Conservation (phyloP, 2,329 filamentous ascomycete genomes). For the Colletotrichum nymphaeae region DNA sequence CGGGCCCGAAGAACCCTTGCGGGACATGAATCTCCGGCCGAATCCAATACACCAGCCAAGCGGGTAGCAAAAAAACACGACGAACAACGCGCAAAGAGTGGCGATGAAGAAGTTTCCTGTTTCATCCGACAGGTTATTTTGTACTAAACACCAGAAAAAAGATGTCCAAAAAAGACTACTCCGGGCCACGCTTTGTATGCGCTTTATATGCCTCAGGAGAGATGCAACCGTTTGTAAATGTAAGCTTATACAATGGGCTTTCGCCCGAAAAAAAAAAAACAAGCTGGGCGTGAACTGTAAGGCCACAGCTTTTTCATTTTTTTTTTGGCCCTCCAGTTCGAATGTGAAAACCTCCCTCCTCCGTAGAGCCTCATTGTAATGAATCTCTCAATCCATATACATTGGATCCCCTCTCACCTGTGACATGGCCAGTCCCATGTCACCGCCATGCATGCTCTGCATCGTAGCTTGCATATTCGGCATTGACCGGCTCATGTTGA, state of each 20-base stretch:
- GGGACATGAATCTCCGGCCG: background rate
- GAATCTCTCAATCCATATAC: constrained; percentile 59
- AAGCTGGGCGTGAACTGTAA: constrained; percentile 8
- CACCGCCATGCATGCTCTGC: constrained; percentile 53
- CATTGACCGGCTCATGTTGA: constrained; percentile 57
- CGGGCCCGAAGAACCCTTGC: background rate
- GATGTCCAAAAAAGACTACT: background rate
- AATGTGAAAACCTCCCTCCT: background rate
- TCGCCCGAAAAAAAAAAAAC: constrained; percentile 14
- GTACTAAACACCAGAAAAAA: constrained; percentile 21
- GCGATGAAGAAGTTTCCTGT: background rate
- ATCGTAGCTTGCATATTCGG: constrained; percentile 58
- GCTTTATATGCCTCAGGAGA: constrained; percentile 16
- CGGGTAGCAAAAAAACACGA: background rate
- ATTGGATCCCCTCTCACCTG: constrained; percentile 60
- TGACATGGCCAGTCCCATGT: constrained; percentile 59
- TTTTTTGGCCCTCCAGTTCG: background rate
- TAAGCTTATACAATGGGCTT: constrained; percentile 30
- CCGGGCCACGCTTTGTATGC: constrained; percentile 12
- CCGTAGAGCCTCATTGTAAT: background rate
- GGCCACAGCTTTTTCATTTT: constrained; percentile 2
- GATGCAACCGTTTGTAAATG: constrained; percentile 10
- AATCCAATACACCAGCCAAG: background rate
- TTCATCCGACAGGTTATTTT: constrained; percentile 16
- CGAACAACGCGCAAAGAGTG: background rate